Evolutionary conservation across 2,329 filamentous ascomycete genomes (phyloP).

Genomic region (Sclerotiophoma versabilis): DNA sequence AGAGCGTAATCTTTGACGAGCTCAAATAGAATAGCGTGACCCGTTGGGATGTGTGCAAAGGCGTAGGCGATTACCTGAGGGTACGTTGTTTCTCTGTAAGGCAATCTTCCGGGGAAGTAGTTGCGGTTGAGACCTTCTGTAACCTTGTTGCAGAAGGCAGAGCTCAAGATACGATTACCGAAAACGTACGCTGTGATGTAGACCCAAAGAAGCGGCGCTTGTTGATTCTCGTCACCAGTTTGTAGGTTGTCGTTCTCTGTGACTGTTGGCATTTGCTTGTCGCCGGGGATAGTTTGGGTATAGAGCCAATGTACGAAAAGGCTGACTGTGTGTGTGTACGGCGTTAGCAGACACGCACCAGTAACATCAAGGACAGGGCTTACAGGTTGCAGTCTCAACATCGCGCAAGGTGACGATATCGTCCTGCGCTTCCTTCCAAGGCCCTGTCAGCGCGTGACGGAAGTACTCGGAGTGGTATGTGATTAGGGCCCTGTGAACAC

Average conservation of each 20-base stretch:
- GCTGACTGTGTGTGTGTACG: background rate
- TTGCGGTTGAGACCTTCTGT: background rate
- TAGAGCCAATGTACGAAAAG: background rate
- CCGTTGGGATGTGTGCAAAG: background rate
- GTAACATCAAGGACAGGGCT: background rate
- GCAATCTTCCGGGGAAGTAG: background rate
- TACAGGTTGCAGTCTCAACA: background rate
- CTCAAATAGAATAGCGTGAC: background rate
- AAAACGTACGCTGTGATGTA: background rate
- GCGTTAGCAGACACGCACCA: background rate
- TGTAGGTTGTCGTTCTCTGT: background rate
- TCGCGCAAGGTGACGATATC: background rate
- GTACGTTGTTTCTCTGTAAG: background rate
- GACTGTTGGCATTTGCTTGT: background rate
- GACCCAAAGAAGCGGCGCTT: background rate
- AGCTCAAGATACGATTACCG: background rate
- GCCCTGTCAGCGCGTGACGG: conserved; percentile 16
- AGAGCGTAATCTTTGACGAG: background rate
- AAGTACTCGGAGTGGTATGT: conserved; percentile 23
- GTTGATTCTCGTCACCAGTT: conserved; percentile 7
- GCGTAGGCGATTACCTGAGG: background rate
- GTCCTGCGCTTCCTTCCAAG: conserved; percentile 4
- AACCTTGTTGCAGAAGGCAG: background rate
- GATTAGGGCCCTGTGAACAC: conserved; percentile 20
- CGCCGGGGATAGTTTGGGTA: background rate